Percentiles rank a stretch among this genome's conserved stretches.
Evolutionary conservation across 106 monocot genomes (phyloP).

Genomic region (Iris macrosiphon): DNA sequence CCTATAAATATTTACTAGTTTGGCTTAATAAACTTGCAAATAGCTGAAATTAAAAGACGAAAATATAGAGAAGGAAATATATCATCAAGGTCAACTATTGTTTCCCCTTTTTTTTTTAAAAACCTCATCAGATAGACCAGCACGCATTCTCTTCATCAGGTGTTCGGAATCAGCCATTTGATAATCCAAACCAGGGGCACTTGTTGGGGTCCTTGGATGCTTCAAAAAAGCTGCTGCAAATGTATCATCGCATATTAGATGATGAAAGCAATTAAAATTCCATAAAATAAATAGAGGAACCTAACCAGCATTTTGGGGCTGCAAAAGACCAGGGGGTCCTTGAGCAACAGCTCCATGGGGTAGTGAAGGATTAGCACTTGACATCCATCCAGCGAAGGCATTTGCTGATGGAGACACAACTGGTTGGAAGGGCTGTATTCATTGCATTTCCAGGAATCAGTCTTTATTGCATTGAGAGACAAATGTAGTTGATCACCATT

Average conservation of each 20-base stretch:
- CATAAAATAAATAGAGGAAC: background rate
- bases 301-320: conserved; percentile 68
- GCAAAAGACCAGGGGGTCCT: conserved; percentile 80
- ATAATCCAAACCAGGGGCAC: conserved; percentile 81
- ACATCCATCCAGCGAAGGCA: conserved; percentile 96
- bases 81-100: background rate
- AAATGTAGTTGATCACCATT: no score
- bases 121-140: conserved; percentile 94
- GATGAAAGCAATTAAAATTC: background rate
- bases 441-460: no score
- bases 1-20: conserved; percentile 31
- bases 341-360: conserved; percentile 77
- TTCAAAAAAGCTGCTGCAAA: conserved; percentile 80
- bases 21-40: background rate
- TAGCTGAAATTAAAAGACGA: background rate
- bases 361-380: conserved; percentile 70
- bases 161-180: conserved; percentile 92
- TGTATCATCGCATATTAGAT: background rate
- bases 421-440: conserved; percentile 84
- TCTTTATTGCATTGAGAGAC: no score
- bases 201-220: conserved; percentile 75
- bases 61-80: background rate
- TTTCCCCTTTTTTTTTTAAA: background rate
- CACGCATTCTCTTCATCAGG: conserved; percentile 88
- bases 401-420: conserved; percentile 82